Evolutionary conservation across 352 stramenopile genomes (phyloP), one percentile per base, ranked within the genome.

Genomic region (Halophytophthora polymorphica): DNA sequence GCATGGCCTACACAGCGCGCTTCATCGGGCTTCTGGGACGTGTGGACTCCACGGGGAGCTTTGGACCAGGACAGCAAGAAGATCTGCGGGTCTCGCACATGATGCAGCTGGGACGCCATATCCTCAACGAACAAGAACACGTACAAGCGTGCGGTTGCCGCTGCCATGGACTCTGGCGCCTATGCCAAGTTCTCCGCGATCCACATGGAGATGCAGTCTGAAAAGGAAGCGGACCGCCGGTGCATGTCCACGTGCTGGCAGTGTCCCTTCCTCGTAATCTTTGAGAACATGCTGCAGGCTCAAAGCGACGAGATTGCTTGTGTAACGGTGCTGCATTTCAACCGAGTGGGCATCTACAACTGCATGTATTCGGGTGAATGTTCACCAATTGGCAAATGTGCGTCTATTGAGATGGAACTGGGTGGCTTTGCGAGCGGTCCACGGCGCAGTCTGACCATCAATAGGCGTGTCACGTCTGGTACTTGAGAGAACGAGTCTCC

Each of bases 201-300:
- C 43, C 76, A 87, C 64, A 81, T 68, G 2, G 76, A 87, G 45
- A 76, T 76, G 64, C 58, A 66, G 43, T 83, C 73, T 6, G 64
- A 80, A 35, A 62, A 53, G 37, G 55, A 83, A 25, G 76, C 73
- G 7, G 71, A 87, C 39, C 51, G 64, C 17, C 66, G 78, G 61
- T 90, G 79, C 45, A 88, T 90, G 73, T 92, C 91, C 62, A 69
- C 88, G 43, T 90, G 86, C 62, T 94, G 83, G 83, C 81, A 92
- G 49, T 77, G 81, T 8, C 47, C 77, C 8, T 68, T 91, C 15
- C 65, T 94, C 2, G 31, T 75, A 0, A 76, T 54, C 2, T 94
- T 85, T 51, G 83, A 94, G 54, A 94, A 92, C 63, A 91, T 94
- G 79, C 61, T 94, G 4, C 84, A 82, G 36, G 66, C 48, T 1